A percentile compares a stretch with the other conserved stretches of the same genome.
Evolutionary conservation across 164 flowering plant genomes (phyloP).

Genomic region (Stephania yunnanensis): DNA sequence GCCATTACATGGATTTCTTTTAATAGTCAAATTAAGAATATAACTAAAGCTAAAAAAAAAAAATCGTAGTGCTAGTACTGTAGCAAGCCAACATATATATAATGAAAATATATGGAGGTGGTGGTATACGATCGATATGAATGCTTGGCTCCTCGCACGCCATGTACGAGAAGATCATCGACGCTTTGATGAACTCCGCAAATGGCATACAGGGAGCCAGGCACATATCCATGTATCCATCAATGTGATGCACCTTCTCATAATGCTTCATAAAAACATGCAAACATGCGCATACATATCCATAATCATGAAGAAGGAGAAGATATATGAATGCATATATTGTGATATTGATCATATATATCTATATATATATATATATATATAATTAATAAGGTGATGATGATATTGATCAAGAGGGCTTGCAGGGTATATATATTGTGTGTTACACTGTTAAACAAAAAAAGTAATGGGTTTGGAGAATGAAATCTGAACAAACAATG

Average conservation of each 20-base stretch:
- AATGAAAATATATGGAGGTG: neutral
- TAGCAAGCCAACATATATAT: too few relatives aligned
- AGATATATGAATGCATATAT: neutral
- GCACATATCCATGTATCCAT: slow-evolving; percentile 28
- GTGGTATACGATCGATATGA: neutral
- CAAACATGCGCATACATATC: neutral
- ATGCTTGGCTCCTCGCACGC: slow-evolving; percentile 83
- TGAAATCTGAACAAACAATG: neutral
- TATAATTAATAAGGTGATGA: neutral
- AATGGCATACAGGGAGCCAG: slow-evolving; percentile 96
- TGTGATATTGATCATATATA: neutral
- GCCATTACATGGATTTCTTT: too few relatives aligned
- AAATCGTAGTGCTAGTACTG: too few relatives aligned
- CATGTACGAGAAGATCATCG: slow-evolving; percentile 41
- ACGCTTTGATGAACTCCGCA: slow-evolving; percentile 33
- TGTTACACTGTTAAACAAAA: too few relatives aligned
- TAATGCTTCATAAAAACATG: neutral
- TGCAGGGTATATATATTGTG: neutral
- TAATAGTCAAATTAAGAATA: too few relatives aligned
- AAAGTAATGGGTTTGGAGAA: too few relatives aligned
- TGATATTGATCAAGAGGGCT: neutral
- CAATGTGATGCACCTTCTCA: neutral
- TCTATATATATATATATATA: too few relatives aligned
- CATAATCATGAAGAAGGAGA: neutral
- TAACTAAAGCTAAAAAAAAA: too few relatives aligned